These are phyloP conservation scores for Cryptococcus maquisensis DNA, from an alignment of 1,284 basidiomycete genomes.

Conservation along the genomic window DNA sequence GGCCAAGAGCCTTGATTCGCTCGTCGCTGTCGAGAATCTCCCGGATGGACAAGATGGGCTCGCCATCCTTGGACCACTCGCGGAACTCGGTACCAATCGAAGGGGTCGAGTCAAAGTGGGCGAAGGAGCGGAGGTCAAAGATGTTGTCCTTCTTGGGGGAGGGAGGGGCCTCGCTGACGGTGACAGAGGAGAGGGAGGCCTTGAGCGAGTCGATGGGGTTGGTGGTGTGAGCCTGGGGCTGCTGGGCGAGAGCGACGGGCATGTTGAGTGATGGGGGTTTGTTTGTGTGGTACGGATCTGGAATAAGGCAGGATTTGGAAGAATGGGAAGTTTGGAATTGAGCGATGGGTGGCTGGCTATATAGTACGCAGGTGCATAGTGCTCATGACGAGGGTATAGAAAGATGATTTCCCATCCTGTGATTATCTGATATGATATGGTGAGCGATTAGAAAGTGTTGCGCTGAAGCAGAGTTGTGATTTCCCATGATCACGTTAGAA, in stretches of 20 bases:
- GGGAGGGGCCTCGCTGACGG: not conserved
- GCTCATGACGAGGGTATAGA: not conserved
- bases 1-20: conserved; percentile 30
- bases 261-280: not conserved
- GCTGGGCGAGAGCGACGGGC: conserved; percentile 13
- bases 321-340: not conserved
- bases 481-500: too few relatives aligned
- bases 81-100: conserved; percentile 47
- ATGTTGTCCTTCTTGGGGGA: not conserved
- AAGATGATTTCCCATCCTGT: too few relatives aligned
- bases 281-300: too few relatives aligned
- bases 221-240: not conserved
- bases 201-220: conserved; percentile 15
- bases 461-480: too few relatives aligned
- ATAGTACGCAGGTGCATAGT: not conserved
- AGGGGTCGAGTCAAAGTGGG: conserved; percentile 37
- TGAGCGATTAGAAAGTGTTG: too few relatives aligned
- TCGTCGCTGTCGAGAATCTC: conserved; percentile 27
- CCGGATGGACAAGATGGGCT: conserved; percentile 23
- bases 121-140: conserved; percentile 14
- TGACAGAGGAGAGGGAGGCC: conserved; percentile 2
- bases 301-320: too few relatives aligned
- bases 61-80: conserved; percentile 16
- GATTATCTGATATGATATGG: too few relatives aligned
- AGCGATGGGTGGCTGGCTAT: not conserved